Base-by-base conservation (phyloP, 768 basidiomycete species). In the Serendipita sp. region DNA sequence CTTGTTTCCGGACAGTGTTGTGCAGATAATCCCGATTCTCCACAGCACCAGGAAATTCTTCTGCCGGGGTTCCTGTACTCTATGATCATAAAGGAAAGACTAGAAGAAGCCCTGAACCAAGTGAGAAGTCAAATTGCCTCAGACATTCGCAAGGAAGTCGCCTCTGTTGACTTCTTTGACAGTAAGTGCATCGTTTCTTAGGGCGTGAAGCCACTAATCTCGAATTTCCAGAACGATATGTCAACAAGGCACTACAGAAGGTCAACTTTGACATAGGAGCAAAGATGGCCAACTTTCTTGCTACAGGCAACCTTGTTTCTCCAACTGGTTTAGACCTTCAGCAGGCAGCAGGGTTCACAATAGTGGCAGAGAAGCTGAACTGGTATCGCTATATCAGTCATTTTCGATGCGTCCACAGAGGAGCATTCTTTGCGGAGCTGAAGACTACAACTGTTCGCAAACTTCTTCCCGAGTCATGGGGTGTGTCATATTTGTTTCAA, bases 311-410 rank as follows among this genome's bases (percentile, higher is more conserved):
- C 71, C 78, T 99, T 29, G 81, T 94, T 62, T 95, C 96, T 6
- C 92, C 91, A 0, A 87, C 91, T 1, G 96, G 96, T 66, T 84
- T 99, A 63, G 96, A 98, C 75, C 77, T 99, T 15, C 95, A 98
- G 73, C 96, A 99, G 74, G 87, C 94, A 0, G 87, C 93, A 16
- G 96, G 96, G n/a, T 98, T 95, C 75, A 98, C 96, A 1, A 96
- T 99, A 69, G 88, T 98, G 37, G 96, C 94, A 3, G 96, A 99
- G 77, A 98, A 98, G 75, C 80, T 99, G 66, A 99, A 99, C 74
- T 99, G 96, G 84, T 86, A 89, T 69, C 91, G 96, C 43, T 99
- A 97, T 74, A 92, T 99, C 74, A 89, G 88, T 71, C 96, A 99
- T 76, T 99, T 99, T 79, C 81, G 96, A 64, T 96, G 90, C 73